Conservation (phyloP, 2,329 filamentous ascomycete genomes). For the Aspergillus vadensis region DNA sequence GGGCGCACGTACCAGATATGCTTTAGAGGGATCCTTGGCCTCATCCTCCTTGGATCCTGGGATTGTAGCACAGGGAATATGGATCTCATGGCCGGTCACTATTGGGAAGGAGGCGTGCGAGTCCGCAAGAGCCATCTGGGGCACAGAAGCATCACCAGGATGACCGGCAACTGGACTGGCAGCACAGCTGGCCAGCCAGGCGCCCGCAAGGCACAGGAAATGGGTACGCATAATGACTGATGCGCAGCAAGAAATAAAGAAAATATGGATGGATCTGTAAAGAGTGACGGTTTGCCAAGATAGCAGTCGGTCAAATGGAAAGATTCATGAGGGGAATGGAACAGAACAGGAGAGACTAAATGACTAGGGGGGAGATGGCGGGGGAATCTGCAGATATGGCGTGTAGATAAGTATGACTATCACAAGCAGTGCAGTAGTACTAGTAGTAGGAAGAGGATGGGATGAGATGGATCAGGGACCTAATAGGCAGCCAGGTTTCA, state of each 20-base stretch:
- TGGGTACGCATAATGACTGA: background rate
- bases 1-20: background rate
- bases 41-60: background rate
- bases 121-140: background rate
- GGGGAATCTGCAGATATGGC: no score
- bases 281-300: background rate
- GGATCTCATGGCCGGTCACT: constrained; percentile 9
- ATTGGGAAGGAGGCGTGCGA: background rate
- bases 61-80: background rate
- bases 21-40: background rate
- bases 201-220: background rate
- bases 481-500: constrained; percentile 2
- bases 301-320: no score
- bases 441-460: background rate
- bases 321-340: no score
- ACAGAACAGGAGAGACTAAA: no score
- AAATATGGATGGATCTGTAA: background rate
- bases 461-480: background rate
- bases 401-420: no score
- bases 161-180: background rate
- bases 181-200: constrained; percentile 1
- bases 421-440: no score
- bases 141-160: background rate
- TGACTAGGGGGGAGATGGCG: no score
- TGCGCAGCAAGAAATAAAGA: no score